Base-by-base conservation (phyloP, 768 basidiomycete species). In the Boletus rubroflammeus region DNA sequence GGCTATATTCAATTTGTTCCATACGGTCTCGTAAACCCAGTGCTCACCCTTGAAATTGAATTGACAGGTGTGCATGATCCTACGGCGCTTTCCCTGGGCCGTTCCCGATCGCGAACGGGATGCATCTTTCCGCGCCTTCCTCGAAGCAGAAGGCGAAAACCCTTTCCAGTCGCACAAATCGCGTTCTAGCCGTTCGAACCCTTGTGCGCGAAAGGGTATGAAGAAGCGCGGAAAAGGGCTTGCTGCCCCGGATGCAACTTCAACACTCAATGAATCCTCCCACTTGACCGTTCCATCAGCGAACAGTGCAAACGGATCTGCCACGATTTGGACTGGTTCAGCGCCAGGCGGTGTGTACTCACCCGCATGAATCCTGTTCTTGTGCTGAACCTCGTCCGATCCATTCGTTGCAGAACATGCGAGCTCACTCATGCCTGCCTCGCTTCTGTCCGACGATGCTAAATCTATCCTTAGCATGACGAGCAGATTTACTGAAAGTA, bases 51-150 rank as follows among this genome's bases (percentile, higher is more conserved):
- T 13, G 36, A 34, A 32, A 14, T 26, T 26, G 14, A 34, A 32
- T 45, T 32, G 9, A 17, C 43, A 70, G 68, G 68, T 72, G 2
- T 99, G 97, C 77, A 99, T 99, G 97, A 78, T 97, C 59, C 82
- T 99, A 32, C 82, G 96, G 50, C 83, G 97, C 48, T 99, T 99
- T 78, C 97, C 97, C 5, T 99, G 97, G 97, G 98, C 93, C 72
- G 89, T 98, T 53, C 96, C 97, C 11, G 97, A 99, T 68, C 78
- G 85, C 64, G 96, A 96, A 80, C 84, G 85, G 17, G 97, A 98
- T 69, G 82, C 89, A 52, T 90, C 86, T 66, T 99, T 93, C 78
- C 83, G 86, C 55, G 85, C 93, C 8, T 99, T 97, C 66, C 87
- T 98, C 59, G 81, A 88, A 61, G 89, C 93, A 32, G 95, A 99